Evolutionary conservation across 768 basidiomycete genomes (phyloP).

Genomic region (Lactarius hatsudake): DNA sequence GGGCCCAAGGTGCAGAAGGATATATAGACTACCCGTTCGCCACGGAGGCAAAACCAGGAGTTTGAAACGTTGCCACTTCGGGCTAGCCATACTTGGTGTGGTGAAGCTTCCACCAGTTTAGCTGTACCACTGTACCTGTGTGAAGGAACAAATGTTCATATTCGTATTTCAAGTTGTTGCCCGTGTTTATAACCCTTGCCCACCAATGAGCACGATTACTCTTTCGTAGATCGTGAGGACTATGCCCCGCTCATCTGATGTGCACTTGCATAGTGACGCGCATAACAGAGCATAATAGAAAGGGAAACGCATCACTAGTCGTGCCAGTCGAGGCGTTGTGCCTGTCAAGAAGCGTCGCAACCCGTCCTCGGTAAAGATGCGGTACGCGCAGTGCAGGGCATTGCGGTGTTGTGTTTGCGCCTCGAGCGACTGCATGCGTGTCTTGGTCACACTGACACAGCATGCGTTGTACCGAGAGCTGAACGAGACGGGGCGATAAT

Average conservation of each 20-base stretch:
- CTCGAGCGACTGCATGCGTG: constrained; percentile 91
- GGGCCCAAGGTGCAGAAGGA: constrained; percentile 7
- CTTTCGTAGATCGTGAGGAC: constrained; percentile 92
- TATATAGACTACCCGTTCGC: constrained; percentile 29
- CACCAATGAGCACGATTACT: constrained; percentile 54
- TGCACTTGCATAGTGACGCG: background rate
- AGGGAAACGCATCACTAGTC: constrained; percentile 60
- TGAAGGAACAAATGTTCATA: background rate
- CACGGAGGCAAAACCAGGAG: background rate
- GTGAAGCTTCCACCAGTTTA: background rate
- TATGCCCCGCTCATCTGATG: constrained; percentile 88
- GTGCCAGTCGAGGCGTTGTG: constrained; percentile 67
- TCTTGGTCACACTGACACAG: constrained; percentile 81
- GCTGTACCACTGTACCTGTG: background rate
- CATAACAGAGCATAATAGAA: background rate
- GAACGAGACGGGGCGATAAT: background rate
- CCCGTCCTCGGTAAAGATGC: constrained; percentile 85
- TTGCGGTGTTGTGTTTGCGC: constrained; percentile 85
- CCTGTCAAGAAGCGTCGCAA: constrained; percentile 94
- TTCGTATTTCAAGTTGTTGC: background rate
- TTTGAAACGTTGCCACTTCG: background rate
- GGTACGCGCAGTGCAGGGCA: constrained; percentile 92
- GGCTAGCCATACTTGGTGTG: background rate
- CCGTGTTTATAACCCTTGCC: constrained; percentile 28
- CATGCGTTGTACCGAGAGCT: background rate